Conservation (phyloP, 257 asterid genomes). For the Ophiorrhiza pumila region DNA sequence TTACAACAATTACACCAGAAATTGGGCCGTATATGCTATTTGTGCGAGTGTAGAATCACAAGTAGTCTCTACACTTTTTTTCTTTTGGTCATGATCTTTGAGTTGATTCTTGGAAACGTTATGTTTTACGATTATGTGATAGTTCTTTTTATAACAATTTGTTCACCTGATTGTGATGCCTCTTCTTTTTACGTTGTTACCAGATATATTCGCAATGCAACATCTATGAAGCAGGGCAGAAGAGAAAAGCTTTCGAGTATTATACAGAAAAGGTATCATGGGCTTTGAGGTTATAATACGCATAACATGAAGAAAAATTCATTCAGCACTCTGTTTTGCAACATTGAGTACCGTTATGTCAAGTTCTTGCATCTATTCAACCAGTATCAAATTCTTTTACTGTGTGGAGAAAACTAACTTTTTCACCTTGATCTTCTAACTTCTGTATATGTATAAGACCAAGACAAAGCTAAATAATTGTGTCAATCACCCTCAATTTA, state of each 20-base stretch:
- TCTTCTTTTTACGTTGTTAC: constrained; percentile 8
- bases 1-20: constrained; percentile 82
- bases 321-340: constrained; percentile 2
- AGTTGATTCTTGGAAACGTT: neutral
- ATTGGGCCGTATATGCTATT: constrained; percentile 86
- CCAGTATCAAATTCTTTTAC: neutral
- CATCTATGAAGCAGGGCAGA: constrained; percentile 75
- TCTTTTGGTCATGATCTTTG: neutral
- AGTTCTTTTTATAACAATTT: neutral
- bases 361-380: neutral
- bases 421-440: neutral
- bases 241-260: constrained; percentile 79
- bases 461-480: neutral
- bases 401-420: neutral
- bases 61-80: constrained; percentile 37
- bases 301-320: neutral
- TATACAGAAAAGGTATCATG: constrained; percentile 77
- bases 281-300: constrained; percentile 1
- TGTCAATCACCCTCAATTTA: neutral
- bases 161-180: constrained; percentile 6
- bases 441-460: neutral
- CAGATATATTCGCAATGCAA: constrained; percentile 87
- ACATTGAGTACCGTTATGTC: neutral
- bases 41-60: constrained; percentile 98
- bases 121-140: neutral